Evolutionary conservation across 805 yeast genomes (phyloP).

Genomic region (Metschnikowia drakensbergensis): DNA sequence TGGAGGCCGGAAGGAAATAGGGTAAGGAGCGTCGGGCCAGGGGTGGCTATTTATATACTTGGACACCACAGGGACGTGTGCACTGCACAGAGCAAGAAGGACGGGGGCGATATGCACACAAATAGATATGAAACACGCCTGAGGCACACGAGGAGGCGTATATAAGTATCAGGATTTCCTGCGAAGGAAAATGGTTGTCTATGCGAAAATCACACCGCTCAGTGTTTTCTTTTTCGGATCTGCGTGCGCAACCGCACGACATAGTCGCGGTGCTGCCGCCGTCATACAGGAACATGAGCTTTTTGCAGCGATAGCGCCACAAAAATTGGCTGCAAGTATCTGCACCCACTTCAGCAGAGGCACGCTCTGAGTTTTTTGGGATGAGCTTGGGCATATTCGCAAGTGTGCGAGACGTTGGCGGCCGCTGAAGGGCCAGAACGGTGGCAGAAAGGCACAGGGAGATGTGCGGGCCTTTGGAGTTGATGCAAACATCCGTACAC

Average conservation of each 20-base stretch:
- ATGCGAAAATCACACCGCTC: background rate
- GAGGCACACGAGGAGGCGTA: background rate
- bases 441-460: no score
- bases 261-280: background rate
- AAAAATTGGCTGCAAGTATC: no score
- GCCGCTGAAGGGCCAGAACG: no score
- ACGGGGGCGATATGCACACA: conserved; percentile 2
- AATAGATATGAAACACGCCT: conserved; percentile 4
- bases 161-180: conserved; percentile 1
- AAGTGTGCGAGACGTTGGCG: no score
- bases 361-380: no score
- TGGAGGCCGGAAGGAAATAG: background rate
- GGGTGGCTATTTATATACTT: background rate
- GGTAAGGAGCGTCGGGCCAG: conserved; percentile 4
- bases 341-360: no score
- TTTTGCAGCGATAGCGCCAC: no score
- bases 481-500: no score
- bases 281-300: no score
- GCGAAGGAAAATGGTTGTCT: conserved; percentile 4
- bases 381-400: no score
- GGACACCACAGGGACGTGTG: background rate
- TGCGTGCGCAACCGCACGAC: conserved; percentile 3
- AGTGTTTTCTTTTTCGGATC: conserved; percentile 3
- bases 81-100: background rate
- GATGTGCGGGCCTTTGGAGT: no score